These are phyloP conservation scores for Coffea canephora DNA, from an alignment of 257 asterid species.

Conservation along the genomic window DNA sequence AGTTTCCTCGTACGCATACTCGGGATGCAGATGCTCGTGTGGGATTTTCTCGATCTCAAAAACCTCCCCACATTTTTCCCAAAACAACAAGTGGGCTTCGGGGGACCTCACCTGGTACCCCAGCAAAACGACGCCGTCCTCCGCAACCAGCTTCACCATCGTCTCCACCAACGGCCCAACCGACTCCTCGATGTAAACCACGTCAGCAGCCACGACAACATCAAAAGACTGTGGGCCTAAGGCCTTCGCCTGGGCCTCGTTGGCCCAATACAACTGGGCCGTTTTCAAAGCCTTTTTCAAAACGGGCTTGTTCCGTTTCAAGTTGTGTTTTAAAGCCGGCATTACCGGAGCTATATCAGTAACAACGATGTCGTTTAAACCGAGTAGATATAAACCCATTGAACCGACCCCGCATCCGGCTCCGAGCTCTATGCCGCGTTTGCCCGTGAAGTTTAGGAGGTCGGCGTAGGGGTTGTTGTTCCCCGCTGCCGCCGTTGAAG, in stretches of 20 bases:
- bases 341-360: slow-evolving; percentile 95
- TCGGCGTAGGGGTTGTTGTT: slow-evolving; percentile 64
- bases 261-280: slow-evolving; percentile 77
- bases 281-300: slow-evolving; percentile 57
- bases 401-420: slow-evolving; percentile 88
- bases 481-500: slow-evolving; percentile 34
- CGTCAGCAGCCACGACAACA: slow-evolving; percentile 77
- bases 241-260: slow-evolving; percentile 52
- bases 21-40: slow-evolving; percentile 80
- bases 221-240: slow-evolving; percentile 64
- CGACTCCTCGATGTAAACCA: slow-evolving; percentile 85
- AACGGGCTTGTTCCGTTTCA: slow-evolving; percentile 71
- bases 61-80: slow-evolving; percentile 55
- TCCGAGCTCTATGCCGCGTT: slow-evolving; percentile 83
- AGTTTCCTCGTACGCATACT: slow-evolving; percentile 81
- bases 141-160: slow-evolving; percentile 66
- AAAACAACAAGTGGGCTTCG: slow-evolving; percentile 73
- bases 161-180: slow-evolving; percentile 65
- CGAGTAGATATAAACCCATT: slow-evolving; percentile 76
- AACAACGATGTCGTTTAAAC: slow-evolving; percentile 64
- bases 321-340: slow-evolving; percentile 86
- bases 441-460: slow-evolving; percentile 60
- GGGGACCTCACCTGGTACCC: slow-evolving; percentile 92
- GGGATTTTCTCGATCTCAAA: slow-evolving; percentile 76
- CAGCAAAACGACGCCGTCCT: slow-evolving; percentile 73